A percentile compares a stretch with the other conserved stretches of the same genome.
These are phyloP conservation scores for Pseudoturritis turrita DNA, from an alignment of 345 rosid genomes.

Conservation along the genomic window DNA sequence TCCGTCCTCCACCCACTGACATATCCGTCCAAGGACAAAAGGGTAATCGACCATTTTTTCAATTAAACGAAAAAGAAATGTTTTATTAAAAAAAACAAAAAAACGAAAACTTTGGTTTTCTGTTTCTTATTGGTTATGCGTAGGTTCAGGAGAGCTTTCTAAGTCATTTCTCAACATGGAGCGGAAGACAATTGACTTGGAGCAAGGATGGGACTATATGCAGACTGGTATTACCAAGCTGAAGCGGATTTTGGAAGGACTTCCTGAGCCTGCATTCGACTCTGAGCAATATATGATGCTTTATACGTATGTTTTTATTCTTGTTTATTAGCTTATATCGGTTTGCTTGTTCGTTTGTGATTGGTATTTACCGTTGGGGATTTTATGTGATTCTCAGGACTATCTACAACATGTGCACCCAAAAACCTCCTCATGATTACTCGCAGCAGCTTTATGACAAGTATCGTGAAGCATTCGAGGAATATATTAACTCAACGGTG, in stretches of 20 bases:
- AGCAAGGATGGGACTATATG: conserved; percentile 83
- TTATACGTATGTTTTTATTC: conserved; percentile 46
- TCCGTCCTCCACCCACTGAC: background rate
- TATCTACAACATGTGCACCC: conserved; percentile 79
- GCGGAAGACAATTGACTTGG: conserved; percentile 58
- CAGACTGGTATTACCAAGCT: conserved; percentile 71
- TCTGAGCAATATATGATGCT: conserved; percentile 86
- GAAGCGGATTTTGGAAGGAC: conserved; percentile 72
- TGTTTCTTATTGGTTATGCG: background rate
- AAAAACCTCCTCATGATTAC: conserved; percentile 78
- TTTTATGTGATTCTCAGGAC: conserved; percentile 42
- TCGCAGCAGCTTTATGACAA: conserved; percentile 87
- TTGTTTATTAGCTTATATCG: conserved; percentile 2
- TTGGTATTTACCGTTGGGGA: background rate
- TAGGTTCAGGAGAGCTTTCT: background rate
- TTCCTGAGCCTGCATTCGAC: conserved; percentile 50
- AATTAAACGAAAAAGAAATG: too few species aligned
- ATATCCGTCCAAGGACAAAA: conserved; percentile 47
- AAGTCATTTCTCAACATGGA: conserved; percentile 39
- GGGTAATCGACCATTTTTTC: too few species aligned
- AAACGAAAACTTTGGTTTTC: background rate
- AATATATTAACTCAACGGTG: conserved; percentile 59
- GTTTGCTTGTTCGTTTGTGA: background rate
- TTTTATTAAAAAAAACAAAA: too few species aligned
- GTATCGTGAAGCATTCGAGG: conserved; percentile 65